phyloP scores from a whole-genome alignment of 2,329 filamentous ascomycete genomes.

The Penicillium sumatraense region DNA sequence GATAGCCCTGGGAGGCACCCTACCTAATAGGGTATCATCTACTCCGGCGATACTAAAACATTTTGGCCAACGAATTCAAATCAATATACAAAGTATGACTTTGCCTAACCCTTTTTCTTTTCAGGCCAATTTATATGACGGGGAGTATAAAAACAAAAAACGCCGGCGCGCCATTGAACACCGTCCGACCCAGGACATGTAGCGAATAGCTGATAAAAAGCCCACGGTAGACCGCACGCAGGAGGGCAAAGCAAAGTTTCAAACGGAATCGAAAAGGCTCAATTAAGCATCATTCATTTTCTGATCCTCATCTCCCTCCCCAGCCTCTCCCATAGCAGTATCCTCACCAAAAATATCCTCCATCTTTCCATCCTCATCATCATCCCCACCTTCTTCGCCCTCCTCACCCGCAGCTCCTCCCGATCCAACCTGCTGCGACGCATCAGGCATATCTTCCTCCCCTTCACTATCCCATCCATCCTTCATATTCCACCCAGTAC shows the following conservation, averaged over 20 bases:
- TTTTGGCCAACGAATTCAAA: neutral
- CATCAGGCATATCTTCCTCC: conserved; percentile 35
- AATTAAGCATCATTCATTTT: conserved; percentile 50
- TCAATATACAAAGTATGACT: neutral
- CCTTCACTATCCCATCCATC: conserved; percentile 63
- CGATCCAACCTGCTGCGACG: conserved; percentile 23
- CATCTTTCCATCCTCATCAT: conserved; percentile 53
- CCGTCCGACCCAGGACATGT: conserved; percentile 11
- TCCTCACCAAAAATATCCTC: conserved; percentile 54
- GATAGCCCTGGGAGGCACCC: too few species aligned
- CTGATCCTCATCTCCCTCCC: conserved; percentile 45
- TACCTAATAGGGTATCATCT: too few species aligned
- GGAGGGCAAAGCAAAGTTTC: too few species aligned
- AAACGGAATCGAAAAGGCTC: too few species aligned
- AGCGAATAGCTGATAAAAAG: conserved; percentile 6
- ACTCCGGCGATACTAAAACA: neutral
- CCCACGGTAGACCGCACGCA: conserved; percentile 1
- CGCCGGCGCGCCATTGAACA: conserved; percentile 26
- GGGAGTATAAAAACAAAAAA: conserved; percentile 3
- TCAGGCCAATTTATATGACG: conserved; percentile 1
- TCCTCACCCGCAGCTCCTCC: conserved; percentile 39
- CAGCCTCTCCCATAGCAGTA: conserved; percentile 42
- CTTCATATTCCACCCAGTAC: conserved; percentile 60
- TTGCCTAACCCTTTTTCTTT: too few species aligned
- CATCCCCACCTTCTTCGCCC: conserved; percentile 41